A percentile compares a stretch with the other conserved stretches of the same genome.
Evolutionary conservation across 345 rosid genomes (phyloP).

Genomic region (Citrus unshiu): DNA sequence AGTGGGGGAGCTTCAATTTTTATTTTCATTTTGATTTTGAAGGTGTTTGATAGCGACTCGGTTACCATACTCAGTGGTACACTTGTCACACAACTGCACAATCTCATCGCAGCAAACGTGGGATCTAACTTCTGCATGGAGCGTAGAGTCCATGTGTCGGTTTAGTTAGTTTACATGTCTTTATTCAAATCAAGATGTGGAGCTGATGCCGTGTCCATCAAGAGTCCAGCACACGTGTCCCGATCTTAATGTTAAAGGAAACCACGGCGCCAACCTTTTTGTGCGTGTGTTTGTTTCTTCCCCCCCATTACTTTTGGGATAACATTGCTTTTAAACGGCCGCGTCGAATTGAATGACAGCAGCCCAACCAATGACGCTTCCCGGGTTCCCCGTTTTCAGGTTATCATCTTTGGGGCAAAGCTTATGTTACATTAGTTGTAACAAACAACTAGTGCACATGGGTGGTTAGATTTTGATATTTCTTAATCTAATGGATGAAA

Average conservation of each 20-base stretch:
- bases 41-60: background rate
- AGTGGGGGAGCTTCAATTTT: background rate
- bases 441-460: no score
- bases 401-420: background rate
- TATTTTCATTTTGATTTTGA: background rate
- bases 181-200: background rate
- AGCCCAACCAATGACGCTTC: background rate
- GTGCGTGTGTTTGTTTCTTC: background rate
- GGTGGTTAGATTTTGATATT: no score
- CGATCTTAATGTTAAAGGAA: background rate
- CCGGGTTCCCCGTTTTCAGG: no score
- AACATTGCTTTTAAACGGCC: background rate
- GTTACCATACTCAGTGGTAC: background rate
- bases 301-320: background rate
- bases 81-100: background rate
- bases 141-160: background rate
- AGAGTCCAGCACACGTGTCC: background rate
- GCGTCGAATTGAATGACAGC: background rate
- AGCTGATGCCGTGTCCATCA: background rate
- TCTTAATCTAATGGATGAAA: no score
- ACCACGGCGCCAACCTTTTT: background rate
- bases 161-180: background rate
- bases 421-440: no score
- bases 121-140: background rate
- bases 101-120: background rate